Evolutionary conservation across 2,329 filamentous ascomycete genomes (phyloP), one percentile per base, ranked within the genome.

Genomic region (Dothideomycetidae sp.): DNA sequence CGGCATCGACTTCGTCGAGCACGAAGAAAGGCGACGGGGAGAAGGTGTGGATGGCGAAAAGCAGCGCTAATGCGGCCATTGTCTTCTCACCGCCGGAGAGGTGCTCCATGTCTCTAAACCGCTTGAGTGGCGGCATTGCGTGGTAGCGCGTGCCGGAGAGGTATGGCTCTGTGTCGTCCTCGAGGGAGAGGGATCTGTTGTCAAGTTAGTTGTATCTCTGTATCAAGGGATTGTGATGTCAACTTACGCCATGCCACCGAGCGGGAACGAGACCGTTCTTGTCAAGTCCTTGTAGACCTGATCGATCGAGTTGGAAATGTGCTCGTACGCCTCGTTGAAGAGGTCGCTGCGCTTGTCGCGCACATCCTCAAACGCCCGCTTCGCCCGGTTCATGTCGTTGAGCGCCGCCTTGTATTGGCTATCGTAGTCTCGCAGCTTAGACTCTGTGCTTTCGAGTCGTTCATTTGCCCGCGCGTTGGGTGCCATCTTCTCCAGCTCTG

Each of bases 91-190:
- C 90, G 51, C 90, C 90, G 1, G 84, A 93, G 7, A 98, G 67
- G 56, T 94, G 90, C 59, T 98, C 90, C 90, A 98, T 98, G 58
- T 98, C 92, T 50, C 90, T 75, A 72, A 98, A 98, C 31, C 90
- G 84, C 64, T 98, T 98, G 44, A 94, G 74, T 1, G 90, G 90
- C 13, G 90, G 90, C 86, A 96, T 98, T 44, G 90, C 92, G 56
- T 96, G 86, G 61, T 98, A 98, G 55, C 93, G 94, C 61, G 98
- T 85, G 19, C 90, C 90, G 29, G 82, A 84, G 3, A 94, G 73
- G 57, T 96, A 98, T 1, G 90, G 90, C 52, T 93, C 88, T 46
- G 93, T 85, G n/a, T 79, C 82, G 56, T 98, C 88, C 55, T 93
- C 86, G 56, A 92, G 86, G 53, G 94, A 86, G 33, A 98, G 75